phyloP scores from a whole-genome alignment of 495 filamentous ascomycete species.

The Hypoxylon lenormandii region DNA sequence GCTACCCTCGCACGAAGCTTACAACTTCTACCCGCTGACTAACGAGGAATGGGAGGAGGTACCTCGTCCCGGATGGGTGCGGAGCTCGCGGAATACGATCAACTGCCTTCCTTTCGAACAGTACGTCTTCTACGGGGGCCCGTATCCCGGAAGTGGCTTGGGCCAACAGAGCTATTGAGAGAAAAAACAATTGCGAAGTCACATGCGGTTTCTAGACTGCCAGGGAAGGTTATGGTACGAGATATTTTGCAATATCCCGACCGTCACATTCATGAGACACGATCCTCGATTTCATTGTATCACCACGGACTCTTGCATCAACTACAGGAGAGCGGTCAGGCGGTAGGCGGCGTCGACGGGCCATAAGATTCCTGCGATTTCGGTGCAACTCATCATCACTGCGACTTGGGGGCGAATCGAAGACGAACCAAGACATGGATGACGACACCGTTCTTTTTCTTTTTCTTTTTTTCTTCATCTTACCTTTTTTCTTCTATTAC shows the following conservation, averaged over 20 bases:
- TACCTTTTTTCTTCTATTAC: neutral
- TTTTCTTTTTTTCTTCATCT: neutral
- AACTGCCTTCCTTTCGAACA: slow-evolving; percentile 58
- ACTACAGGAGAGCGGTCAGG: slow-evolving; percentile 26
- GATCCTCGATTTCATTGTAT: slow-evolving; percentile 40
- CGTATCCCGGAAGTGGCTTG: slow-evolving; percentile 51
- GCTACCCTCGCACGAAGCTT: slow-evolving; percentile 56
- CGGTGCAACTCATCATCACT: slow-evolving; percentile 7
- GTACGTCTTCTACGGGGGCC: slow-evolving; percentile 56
- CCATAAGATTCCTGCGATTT: slow-evolving; percentile 25
- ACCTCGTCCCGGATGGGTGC: slow-evolving; percentile 39
- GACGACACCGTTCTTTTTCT: slow-evolving; percentile 22
- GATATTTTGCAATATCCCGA: neutral
- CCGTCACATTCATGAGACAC: slow-evolving; percentile 35
- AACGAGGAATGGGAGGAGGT: slow-evolving; percentile 58
- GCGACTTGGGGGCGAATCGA: slow-evolving; percentile 1
- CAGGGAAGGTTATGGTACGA: slow-evolving; percentile 1
- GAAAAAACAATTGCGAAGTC: neutral
- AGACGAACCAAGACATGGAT: slow-evolving; percentile 19
- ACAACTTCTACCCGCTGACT: slow-evolving; percentile 58
- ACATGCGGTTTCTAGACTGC: neutral
- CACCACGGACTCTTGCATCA: slow-evolving; percentile 39
- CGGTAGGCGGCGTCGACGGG: slow-evolving; percentile 32
- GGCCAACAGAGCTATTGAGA: slow-evolving; percentile 34
- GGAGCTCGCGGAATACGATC: slow-evolving; percentile 54